phyloP scores from a whole-genome alignment of 768 basidiomycete species.

The Tricholoma sp. region DNA sequence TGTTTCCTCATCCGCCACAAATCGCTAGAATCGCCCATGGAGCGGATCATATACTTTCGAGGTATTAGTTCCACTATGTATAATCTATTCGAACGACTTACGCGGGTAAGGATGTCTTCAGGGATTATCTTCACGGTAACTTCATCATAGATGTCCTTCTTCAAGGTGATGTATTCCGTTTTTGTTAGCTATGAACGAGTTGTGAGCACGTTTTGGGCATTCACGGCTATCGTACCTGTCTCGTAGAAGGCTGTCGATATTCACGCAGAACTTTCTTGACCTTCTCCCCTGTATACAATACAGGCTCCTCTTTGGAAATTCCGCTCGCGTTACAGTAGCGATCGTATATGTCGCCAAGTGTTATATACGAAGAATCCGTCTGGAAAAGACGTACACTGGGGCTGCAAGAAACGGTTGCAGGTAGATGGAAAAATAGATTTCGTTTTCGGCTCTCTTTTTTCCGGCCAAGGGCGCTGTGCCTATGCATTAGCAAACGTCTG shows the following conservation, averaged over 20 bases:
- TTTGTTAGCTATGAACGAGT: conserved; percentile 44
- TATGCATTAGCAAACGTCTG: background rate
- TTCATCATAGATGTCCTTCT: conserved; percentile 87
- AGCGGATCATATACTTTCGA: conserved; percentile 80
- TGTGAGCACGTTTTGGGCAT: conserved; percentile 3
- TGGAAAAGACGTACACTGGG: conserved; percentile 82
- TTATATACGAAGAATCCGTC: conserved; percentile 86
- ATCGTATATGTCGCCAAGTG: conserved; percentile 92
- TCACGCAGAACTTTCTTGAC: conserved; percentile 64
- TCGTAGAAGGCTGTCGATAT: conserved; percentile 43
- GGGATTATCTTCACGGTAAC: conserved; percentile 84
- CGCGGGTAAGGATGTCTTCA: conserved; percentile 79
- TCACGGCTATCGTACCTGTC: conserved; percentile 31
- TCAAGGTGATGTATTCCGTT: conserved; percentile 61
- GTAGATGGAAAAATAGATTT: conserved; percentile 88
- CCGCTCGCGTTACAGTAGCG: conserved; percentile 72
- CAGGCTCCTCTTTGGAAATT: conserved; percentile 82
- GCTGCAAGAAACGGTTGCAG: conserved; percentile 79
- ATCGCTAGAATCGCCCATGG: conserved; percentile 78
- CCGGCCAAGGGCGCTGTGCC: conserved; percentile 64
- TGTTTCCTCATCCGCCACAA: conserved; percentile 98
- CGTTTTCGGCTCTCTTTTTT: conserved; percentile 93
- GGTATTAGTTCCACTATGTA: background rate
- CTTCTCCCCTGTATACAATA: conserved; percentile 82
- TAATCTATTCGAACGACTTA: conserved; percentile 31